A percentile compares a stretch with the other conserved stretches of the same genome.
Evolutionary conservation across 306 rosid species (phyloP).

Genomic region (Pyrus bretschneideri): DNA sequence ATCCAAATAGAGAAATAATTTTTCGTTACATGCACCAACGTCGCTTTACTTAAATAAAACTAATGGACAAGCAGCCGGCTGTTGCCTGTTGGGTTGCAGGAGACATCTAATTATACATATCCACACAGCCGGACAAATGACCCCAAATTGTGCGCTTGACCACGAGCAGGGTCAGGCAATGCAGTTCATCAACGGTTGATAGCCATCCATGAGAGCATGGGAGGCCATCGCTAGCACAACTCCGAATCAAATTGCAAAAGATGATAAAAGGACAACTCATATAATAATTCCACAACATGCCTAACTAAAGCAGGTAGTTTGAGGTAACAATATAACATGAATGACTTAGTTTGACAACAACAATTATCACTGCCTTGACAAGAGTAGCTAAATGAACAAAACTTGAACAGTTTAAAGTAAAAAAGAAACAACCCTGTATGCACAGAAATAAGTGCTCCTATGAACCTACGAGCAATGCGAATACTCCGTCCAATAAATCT

Average conservation of each 20-base stretch:
- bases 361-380: neutral
- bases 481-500: conserved; percentile 21
- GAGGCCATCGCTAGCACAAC: neutral
- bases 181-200: neutral
- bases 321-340: neutral
- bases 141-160: neutral
- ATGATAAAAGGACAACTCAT: neutral
- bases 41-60: neutral
- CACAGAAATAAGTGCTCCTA: conserved; percentile 4
- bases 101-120: neutral
- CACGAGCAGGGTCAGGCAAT: neutral
- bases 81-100: neutral
- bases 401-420: conserved; percentile 1
- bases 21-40: neutral
- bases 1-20: neutral
- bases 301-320: conserved; percentile 1
- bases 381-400: conserved; percentile 7
- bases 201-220: neutral
- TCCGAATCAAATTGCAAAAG: neutral
- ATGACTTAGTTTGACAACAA: neutral
- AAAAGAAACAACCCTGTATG: neutral
- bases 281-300: conserved; percentile 9
- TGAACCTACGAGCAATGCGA: neutral
- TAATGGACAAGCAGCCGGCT: neutral
- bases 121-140: no score